Evolutionary conservation across 192 early-diverging fungal genomes (phyloP).

Genomic region (Backusella parvicylindrica): DNA sequence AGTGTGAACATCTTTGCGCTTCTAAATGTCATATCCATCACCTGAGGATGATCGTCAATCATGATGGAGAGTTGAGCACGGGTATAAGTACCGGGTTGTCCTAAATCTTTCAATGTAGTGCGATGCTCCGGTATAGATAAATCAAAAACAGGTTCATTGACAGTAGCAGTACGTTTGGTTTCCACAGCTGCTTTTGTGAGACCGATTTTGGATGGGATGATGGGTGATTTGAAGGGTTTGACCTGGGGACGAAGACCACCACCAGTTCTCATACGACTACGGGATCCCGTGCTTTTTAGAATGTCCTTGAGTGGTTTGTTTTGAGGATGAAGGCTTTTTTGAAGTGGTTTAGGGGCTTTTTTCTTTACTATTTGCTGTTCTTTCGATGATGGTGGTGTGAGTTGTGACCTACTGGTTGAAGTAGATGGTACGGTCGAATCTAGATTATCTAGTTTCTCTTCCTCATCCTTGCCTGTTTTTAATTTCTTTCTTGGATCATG

Average conservation of each 20-base stretch:
- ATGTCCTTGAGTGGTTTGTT: not conserved
- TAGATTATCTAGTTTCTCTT: not conserved
- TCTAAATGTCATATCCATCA: slow-evolving; percentile 26
- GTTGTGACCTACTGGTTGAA: no score
- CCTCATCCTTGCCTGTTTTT: not conserved
- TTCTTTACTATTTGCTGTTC: not conserved
- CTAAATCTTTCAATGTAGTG: not conserved
- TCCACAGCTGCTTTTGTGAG: slow-evolving; percentile 12
- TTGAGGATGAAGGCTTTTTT: not conserved
- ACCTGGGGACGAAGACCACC: not conserved
- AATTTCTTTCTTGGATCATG: not conserved
- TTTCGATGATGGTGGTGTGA: not conserved
- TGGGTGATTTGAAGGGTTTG: slow-evolving; percentile 27
- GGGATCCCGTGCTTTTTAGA: not conserved
- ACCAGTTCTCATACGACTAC: not conserved
- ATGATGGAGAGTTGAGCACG: not conserved
- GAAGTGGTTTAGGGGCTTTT: not conserved
- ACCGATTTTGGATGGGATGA: slow-evolving; percentile 6
- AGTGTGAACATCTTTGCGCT: slow-evolving; percentile 24
- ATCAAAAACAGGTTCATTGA: slow-evolving; percentile 10
- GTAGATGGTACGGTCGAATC: not conserved
- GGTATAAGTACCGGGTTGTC: not conserved
- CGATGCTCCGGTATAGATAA: not conserved
- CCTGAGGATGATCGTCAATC: slow-evolving; percentile 3
- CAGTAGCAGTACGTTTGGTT: not conserved